phyloP scores from a whole-genome alignment of 257 asterid genomes.

The Solanum tacnaense region DNA sequence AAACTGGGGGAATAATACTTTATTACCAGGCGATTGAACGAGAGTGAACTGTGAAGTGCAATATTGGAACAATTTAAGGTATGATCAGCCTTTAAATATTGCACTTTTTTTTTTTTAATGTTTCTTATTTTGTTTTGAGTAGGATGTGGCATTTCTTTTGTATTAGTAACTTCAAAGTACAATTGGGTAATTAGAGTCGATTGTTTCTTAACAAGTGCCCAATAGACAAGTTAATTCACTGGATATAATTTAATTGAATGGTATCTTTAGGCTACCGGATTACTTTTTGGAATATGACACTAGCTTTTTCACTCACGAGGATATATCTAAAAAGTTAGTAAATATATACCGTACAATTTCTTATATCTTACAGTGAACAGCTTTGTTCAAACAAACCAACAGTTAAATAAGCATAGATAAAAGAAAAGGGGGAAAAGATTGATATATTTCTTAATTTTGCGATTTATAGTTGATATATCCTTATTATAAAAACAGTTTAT shows the following conservation, averaged over 20 bases:
- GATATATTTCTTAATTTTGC: neutral
- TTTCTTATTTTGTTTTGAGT: neutral
- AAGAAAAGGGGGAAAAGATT: no score
- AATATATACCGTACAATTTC: neutral
- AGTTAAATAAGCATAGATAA: neutral
- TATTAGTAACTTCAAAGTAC: neutral
- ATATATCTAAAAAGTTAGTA: neutral
- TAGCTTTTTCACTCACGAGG: neutral
- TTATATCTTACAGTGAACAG: neutral
- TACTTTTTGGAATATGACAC: neutral
- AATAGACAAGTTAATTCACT: neutral
- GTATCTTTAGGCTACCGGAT: neutral
- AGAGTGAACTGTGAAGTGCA: neutral
- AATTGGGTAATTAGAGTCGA: neutral
- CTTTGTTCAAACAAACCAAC: neutral
- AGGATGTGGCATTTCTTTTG: neutral
- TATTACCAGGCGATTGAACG: neutral
- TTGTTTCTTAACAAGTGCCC: neutral
- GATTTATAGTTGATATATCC: no score
- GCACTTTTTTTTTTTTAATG: neutral
- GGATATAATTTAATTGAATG: neutral
- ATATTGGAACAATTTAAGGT: neutral
- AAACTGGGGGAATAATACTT: neutral
- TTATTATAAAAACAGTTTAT: no score
- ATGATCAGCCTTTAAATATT: neutral